Conservation (phyloP, 2,329 filamentous ascomycete genomes). For the Alternaria consortialis region DNA sequence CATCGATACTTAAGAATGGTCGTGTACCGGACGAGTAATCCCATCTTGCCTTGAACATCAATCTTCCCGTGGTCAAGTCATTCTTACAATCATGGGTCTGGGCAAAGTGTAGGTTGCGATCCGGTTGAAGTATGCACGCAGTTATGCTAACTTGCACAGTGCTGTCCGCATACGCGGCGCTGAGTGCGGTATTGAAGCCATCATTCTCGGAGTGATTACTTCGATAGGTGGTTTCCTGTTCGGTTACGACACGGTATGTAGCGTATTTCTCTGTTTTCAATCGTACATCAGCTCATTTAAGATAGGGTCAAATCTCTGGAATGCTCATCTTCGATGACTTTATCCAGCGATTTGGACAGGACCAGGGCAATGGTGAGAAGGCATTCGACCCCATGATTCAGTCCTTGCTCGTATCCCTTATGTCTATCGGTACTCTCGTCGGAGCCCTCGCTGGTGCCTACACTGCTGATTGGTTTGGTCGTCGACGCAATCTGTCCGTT, state of each 20-base stretch:
- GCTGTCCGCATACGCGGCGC: slow-evolving; percentile 44
- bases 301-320: slow-evolving; percentile 46
- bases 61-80: slow-evolving; percentile 1
- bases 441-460: slow-evolving; percentile 54
- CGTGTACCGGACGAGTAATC: slow-evolving; percentile 8
- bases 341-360: slow-evolving; percentile 64
- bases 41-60: slow-evolving; percentile 8
- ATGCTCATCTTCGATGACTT: slow-evolving; percentile 61
- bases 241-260: slow-evolving; percentile 66
- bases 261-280: background rate
- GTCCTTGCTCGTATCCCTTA: slow-evolving; percentile 53
- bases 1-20: slow-evolving; percentile 28
- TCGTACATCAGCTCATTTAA: background rate
- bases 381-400: slow-evolving; percentile 53
- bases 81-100: slow-evolving; percentile 34
- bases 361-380: slow-evolving; percentile 51
- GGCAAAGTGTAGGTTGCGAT: slow-evolving; percentile 28
- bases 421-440: slow-evolving; percentile 54
- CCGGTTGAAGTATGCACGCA: background rate
- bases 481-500: slow-evolving; percentile 59
- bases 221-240: slow-evolving; percentile 70
- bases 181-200: slow-evolving; percentile 47
- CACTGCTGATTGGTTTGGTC: slow-evolving; percentile 64
- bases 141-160: slow-evolving; percentile 23
- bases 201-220: slow-evolving; percentile 65